Evolutionary conservation across 1,139 yeast species (phyloP).

Genomic region (Pichia cactophila): DNA sequence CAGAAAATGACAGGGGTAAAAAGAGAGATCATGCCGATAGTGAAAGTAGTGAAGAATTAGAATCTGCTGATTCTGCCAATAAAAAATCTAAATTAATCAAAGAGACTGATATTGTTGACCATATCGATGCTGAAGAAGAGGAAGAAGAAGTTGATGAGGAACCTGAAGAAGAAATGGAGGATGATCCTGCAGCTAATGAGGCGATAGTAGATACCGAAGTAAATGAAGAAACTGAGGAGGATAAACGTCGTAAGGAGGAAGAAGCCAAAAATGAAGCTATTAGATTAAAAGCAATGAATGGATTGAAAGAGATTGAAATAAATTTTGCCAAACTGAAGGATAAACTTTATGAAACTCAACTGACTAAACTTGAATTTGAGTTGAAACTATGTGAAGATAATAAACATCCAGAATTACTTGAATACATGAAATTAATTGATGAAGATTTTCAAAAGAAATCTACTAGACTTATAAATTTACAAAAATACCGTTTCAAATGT

Average conservation of each 20-base stretch:
- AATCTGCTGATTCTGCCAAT: background rate
- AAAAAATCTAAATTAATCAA: conserved; percentile 10
- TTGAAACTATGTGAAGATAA: conserved; percentile 82
- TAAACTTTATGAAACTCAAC: conserved; percentile 63
- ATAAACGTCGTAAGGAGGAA: conserved; percentile 11
- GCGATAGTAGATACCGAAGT: background rate
- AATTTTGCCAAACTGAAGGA: conserved; percentile 84
- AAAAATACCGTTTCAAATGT: conserved; percentile 67
- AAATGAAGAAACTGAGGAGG: conserved; percentile 12
- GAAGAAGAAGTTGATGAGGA: conserved; percentile 17
- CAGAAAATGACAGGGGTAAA: conserved; percentile 1
- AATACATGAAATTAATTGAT: conserved; percentile 49
- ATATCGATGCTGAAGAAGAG: conserved; percentile 8
- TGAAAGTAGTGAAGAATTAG: background rate
- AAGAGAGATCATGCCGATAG: conserved; percentile 1
- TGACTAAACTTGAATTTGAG: conserved; percentile 71
- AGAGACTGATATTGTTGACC: conserved; percentile 1
- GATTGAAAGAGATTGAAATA: conserved; percentile 69
- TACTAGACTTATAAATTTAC: conserved; percentile 57
- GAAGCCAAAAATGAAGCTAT: conserved; percentile 34
- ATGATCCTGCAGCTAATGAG: conserved; percentile 19
- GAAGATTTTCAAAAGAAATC: conserved; percentile 66
- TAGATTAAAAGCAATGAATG: conserved; percentile 57
- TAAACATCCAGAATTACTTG: conserved; percentile 77
- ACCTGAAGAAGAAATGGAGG: conserved; percentile 19